Conservation (phyloP, 108 stramenopile species). For the Nitzschia sp. region DNA sequence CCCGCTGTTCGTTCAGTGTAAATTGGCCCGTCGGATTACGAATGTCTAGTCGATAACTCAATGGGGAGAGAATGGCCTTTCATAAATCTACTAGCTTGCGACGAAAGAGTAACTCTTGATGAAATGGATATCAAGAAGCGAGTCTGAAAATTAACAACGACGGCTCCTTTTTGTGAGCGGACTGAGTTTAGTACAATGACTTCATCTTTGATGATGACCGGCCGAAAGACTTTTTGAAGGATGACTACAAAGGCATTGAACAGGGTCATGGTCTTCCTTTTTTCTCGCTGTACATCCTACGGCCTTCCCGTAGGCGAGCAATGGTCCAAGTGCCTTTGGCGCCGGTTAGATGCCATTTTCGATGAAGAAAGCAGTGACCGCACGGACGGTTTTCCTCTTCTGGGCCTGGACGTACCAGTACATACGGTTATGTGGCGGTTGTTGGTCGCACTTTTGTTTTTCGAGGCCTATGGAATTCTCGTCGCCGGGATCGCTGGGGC, state of each 20-base stretch:
- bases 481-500: neutral
- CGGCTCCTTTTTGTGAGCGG: neutral
- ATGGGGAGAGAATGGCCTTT: too few relatives aligned
- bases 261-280: constrained; percentile 32
- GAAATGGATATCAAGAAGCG: too few relatives aligned
- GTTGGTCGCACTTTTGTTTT: too few relatives aligned
- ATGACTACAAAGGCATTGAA: constrained; percentile 10
- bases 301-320: constrained; percentile 16
- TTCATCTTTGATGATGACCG: constrained; percentile 20
- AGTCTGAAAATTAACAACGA: neutral
- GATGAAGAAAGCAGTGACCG: neutral
- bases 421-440: too few relatives aligned
- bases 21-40: too few relatives aligned
- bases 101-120: too few relatives aligned
- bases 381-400: neutral
- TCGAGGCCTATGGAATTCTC: too few relatives aligned
- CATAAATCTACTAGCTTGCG: too few relatives aligned
- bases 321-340: constrained; percentile 9
- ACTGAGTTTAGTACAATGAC: constrained; percentile 7
- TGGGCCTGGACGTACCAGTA: too few relatives aligned
- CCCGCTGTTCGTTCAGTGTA: too few relatives aligned
- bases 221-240: constrained; percentile 17
- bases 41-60: too few relatives aligned
- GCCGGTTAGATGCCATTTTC: neutral
- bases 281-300: constrained; percentile 29